A percentile compares a stretch with the other conserved stretches of the same genome.
Conservation (phyloP, 2,329 filamentous ascomycete species). For the Helotiales sp. region DNA sequence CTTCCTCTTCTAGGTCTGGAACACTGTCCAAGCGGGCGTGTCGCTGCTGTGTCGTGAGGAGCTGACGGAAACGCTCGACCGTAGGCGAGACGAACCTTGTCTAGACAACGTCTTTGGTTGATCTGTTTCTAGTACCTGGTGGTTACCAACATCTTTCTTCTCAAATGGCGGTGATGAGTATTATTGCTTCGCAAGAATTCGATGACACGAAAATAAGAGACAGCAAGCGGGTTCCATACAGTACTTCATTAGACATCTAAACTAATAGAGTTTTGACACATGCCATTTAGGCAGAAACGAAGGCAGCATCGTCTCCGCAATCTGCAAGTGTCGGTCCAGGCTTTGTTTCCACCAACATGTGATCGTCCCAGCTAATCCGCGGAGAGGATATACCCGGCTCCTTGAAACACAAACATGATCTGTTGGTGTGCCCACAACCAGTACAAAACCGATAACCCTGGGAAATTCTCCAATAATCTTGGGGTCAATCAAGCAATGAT, state of each 20-base stretch:
- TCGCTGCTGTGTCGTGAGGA: neutral
- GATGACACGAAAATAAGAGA: neutral
- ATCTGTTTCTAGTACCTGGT: neutral
- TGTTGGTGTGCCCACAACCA: neutral
- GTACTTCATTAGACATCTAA: neutral
- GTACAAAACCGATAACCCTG: neutral
- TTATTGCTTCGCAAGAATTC: neutral
- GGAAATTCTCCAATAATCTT: neutral
- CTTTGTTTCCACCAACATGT: neutral
- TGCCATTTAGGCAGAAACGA: neutral
- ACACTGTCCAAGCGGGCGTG: neutral
- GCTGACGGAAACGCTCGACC: neutral
- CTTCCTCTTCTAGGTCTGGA: neutral
- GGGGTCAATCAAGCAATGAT: conserved; percentile 14
- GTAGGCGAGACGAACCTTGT: neutral
- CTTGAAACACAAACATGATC: neutral
- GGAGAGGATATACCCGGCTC: neutral
- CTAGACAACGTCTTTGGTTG: neutral
- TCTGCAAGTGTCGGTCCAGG: neutral
- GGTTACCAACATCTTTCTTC: neutral
- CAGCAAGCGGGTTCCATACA: neutral
- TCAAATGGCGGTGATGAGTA: neutral
- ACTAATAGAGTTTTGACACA: neutral
- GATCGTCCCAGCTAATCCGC: neutral
- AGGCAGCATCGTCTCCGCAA: neutral